phyloP scores from a whole-genome alignment of 805 yeast genomes.

The Allodekkera sacchari region DNA sequence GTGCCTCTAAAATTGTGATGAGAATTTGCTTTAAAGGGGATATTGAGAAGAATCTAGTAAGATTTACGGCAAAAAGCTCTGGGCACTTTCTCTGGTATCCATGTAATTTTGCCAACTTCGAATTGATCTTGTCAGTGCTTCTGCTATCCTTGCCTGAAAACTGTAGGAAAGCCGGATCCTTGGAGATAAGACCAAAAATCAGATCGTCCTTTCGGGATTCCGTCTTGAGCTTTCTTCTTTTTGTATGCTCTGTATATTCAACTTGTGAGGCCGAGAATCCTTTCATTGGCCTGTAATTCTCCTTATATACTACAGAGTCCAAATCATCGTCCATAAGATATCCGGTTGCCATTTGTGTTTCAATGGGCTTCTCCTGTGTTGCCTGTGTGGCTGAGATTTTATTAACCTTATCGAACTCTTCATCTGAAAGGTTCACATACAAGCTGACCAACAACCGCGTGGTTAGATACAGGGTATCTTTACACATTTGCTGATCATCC shows the following conservation, averaged over 20 bases:
- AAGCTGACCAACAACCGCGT: conserved; percentile 42
- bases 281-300: conserved; percentile 15
- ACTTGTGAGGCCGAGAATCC: conserved; percentile 34
- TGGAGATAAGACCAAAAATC: conserved; percentile 31
- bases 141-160: conserved; percentile 23
- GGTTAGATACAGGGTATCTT: conserved; percentile 43
- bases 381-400: conserved; percentile 18
- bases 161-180: conserved; percentile 45
- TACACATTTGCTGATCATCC: conserved; percentile 40
- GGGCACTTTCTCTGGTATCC: conserved; percentile 12
- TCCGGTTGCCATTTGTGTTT: conserved; percentile 38
- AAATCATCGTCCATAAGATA: conserved; percentile 29
- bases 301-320: conserved; percentile 15
- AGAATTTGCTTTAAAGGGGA: conserved; percentile 35
- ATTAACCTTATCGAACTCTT: conserved; percentile 28
- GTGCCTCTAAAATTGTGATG: conserved; percentile 32
- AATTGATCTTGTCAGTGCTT: conserved; percentile 13
- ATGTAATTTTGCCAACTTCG: conserved; percentile 14
- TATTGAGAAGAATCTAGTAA: conserved; percentile 45
- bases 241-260: conserved; percentile 29
- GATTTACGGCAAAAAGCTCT: conserved; percentile 30
- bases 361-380: conserved; percentile 12
- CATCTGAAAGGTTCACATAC: conserved; percentile 45
- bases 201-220: conserved; percentile 17
- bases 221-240: conserved; percentile 22